phyloP scores from a whole-genome alignment of 2,329 filamentous ascomycete species.

The Zalaria obscura region DNA sequence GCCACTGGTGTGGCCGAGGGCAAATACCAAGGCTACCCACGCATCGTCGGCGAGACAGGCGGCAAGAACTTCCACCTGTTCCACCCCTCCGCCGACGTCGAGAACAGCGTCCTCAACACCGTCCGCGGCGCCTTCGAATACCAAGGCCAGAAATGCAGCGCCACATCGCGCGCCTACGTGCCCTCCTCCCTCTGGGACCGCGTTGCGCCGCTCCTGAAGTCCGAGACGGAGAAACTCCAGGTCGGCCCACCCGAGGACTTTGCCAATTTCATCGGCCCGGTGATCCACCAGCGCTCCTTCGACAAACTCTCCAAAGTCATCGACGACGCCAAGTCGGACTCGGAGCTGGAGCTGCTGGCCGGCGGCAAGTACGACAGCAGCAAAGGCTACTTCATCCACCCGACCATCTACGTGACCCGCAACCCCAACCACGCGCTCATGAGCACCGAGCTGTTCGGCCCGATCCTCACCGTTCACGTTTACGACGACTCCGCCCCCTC shows the following conservation, averaged over 20 bases:
- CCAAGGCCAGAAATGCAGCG: slow-evolving; percentile 85
- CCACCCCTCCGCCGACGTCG: slow-evolving; percentile 61
- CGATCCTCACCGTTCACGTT: slow-evolving; percentile 58
- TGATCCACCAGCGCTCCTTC: slow-evolving; percentile 73
- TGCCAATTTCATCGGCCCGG: slow-evolving; percentile 71
- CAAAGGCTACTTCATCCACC: slow-evolving; percentile 71
- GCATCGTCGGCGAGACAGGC: slow-evolving; percentile 80
- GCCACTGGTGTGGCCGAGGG: slow-evolving; percentile 67
- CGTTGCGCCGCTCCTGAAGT: slow-evolving; percentile 51
- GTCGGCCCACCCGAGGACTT: slow-evolving; percentile 57
- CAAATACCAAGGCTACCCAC: slow-evolving; percentile 71
- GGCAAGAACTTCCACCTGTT: slow-evolving; percentile 90
- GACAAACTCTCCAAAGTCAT: slow-evolving; percentile 66
- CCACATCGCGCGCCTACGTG: slow-evolving; percentile 67
- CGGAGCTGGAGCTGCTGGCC: slow-evolving; percentile 54
- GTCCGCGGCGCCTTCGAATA: slow-evolving; percentile 81
- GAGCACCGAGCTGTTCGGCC: slow-evolving; percentile 69
- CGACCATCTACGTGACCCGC: slow-evolving; percentile 64
- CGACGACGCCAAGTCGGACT: slow-evolving; percentile 64
- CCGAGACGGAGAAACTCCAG: slow-evolving; percentile 56
- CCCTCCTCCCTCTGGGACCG: slow-evolving; percentile 60
- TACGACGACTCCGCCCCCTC: slow-evolving; percentile 50
- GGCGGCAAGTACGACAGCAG: slow-evolving; percentile 67
- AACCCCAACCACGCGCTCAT: slow-evolving; percentile 64
- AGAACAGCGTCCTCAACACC: slow-evolving; percentile 68